Evolutionary conservation across 495 filamentous ascomycete genomes (phyloP), one percentile per base, ranked within the genome.

Genomic region (Pseudoneurospora amorphoporcata): DNA sequence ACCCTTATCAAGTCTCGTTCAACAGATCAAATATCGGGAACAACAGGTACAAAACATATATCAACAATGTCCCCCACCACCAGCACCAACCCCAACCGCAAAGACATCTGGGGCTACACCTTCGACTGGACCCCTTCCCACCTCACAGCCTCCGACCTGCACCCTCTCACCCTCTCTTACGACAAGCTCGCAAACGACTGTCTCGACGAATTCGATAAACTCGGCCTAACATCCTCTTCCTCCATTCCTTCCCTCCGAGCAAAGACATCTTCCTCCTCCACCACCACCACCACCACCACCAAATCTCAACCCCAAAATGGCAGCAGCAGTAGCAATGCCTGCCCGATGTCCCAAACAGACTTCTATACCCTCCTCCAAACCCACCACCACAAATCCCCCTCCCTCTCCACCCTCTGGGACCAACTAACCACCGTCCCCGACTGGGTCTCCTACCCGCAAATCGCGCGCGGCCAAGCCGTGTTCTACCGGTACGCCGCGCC

Each of bases 361-460:
- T 75, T 92, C 14, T 93, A 91, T 78, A 81, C 77, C 1, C 77
- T 93, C 19, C 81, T 94, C 19, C 80, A 82, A 70, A 83, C 89
- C 12, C 84, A 94, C 80, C 83, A 84, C 8, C 74, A 81, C 10
- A 79, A 83, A 8, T 87, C 94, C 77, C 82, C 85, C 8, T 87
- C 85, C 69, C 83, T 94, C 39, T 75, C 81, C 9, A 76, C 85
- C 40, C 77, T 96, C 7, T 94, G 92, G 92, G 77, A 73, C 0
- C 85, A 95, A 76, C 83, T 92, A 69, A 90, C 89, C 75, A 90
- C 87, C 1, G 80, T 94, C 23, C 93, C 92, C 0, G 81, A 85
- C 16, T 96, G 92, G 92, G 93, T 96, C 1, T 89, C 94, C 79
- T 95, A 92, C 92, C 84, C 86, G 10, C 92, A 94, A 77, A 91